phyloP scores from a whole-genome alignment of 768 basidiomycete genomes.

The Suillus decipiens region DNA sequence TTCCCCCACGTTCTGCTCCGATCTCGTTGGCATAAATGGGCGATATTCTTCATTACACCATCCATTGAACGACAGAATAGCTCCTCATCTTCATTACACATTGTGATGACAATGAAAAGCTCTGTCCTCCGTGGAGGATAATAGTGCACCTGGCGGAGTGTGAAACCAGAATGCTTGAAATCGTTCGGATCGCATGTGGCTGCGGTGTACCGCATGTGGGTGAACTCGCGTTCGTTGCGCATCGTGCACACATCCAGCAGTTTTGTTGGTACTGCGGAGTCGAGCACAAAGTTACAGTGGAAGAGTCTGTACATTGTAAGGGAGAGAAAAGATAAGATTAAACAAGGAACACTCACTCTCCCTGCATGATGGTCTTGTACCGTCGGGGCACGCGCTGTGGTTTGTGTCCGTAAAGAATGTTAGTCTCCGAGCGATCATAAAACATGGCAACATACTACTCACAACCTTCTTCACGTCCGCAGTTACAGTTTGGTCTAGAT shows the following conservation, averaged over 20 bases:
- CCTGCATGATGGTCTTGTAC: constrained; percentile 92
- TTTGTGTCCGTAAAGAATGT: constrained; percentile 88
- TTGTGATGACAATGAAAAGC: constrained; percentile 96
- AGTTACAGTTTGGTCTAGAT: too few relatives aligned
- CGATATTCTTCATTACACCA: constrained; percentile 93
- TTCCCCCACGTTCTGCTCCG: constrained; percentile 95
- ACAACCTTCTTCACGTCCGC: too few relatives aligned
- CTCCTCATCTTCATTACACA: constrained; percentile 95
- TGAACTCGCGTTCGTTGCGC: constrained; percentile 85
- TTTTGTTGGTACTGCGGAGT: constrained; percentile 86
- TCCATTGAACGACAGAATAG: constrained; percentile 94
- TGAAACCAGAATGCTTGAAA: constrained; percentile 80
- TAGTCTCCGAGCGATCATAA: constrained; percentile 43
- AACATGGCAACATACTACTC: too few relatives aligned
- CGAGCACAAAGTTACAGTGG: constrained; percentile 92
- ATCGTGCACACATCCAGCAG: constrained; percentile 77
- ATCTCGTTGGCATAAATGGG: constrained; percentile 83
- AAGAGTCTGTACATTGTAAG: constrained; percentile 55
- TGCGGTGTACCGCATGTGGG: constrained; percentile 94
- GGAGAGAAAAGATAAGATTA: background rate
- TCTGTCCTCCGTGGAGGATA: constrained; percentile 92
- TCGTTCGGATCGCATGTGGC: constrained; percentile 95
- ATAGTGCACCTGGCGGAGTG: constrained; percentile 87
- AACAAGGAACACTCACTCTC: constrained; percentile 56
- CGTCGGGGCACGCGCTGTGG: constrained; percentile 87